These are phyloP conservation scores for Argentina anserina DNA, from an alignment of 306 rosid species.

Conservation along the genomic window DNA sequence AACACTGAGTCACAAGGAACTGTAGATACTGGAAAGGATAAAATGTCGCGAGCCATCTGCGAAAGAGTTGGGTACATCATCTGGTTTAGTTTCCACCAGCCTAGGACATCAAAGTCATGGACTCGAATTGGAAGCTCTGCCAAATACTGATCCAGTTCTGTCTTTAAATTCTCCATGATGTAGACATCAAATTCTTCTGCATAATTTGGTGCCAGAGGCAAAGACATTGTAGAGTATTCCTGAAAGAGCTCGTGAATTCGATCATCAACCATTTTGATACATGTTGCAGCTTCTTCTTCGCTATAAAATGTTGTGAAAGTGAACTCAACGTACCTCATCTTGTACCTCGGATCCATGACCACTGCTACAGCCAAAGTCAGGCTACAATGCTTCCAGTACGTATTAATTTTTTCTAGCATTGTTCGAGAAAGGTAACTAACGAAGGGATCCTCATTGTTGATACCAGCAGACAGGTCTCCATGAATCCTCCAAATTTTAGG, in stretches of 20 bases:
- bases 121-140: slow-evolving; percentile 72
- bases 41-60: slow-evolving; percentile 85
- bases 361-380: slow-evolving; percentile 81
- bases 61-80: slow-evolving; percentile 86
- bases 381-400: slow-evolving; percentile 78
- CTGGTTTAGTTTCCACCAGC: slow-evolving; percentile 90
- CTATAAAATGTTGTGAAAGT: slow-evolving; percentile 71
- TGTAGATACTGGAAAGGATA: slow-evolving; percentile 64
- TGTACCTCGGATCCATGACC: slow-evolving; percentile 91
- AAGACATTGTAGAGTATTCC: slow-evolving; percentile 67
- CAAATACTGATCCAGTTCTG: slow-evolving; percentile 82
- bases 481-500: slow-evolving; percentile 84
- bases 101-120: slow-evolving; percentile 71
- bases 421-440: slow-evolving; percentile 42
- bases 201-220: slow-evolving; percentile 72
- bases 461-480: slow-evolving; percentile 50
- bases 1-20: slow-evolving; percentile 60
- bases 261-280: slow-evolving; percentile 68
- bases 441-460: slow-evolving; percentile 59
- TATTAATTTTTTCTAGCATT: slow-evolving; percentile 58
- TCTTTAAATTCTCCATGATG: slow-evolving; percentile 85
- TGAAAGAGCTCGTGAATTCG: slow-evolving; percentile 82
- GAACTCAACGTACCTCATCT: slow-evolving; percentile 94
- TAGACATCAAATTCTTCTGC: slow-evolving; percentile 74
- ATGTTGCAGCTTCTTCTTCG: slow-evolving; percentile 49